Evolutionary conservation across 257 asterid species (phyloP), one percentile per base, ranked within the genome.

Genomic region (Dorcoceras hygrometricum): DNA sequence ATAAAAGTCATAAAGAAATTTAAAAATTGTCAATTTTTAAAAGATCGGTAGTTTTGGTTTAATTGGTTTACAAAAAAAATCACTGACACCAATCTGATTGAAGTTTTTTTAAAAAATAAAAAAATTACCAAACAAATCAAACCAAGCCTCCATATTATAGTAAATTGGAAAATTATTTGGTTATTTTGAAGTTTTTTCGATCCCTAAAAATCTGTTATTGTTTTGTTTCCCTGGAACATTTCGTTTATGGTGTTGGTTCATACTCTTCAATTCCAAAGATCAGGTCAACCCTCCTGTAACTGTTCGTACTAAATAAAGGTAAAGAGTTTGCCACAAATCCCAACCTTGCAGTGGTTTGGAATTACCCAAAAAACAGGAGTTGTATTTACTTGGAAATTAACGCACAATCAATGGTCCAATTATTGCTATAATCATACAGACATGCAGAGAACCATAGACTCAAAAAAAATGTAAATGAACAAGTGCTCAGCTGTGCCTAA

Each of bases 361-460:
- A 39, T 39, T 39, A 39, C 50, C n/a, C 50, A 39, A 39, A 34
- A 39, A 39, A 8, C n/a, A 29, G 18, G 5, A 39, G 11, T 39
- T 3, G 2, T 36, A 2, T 1, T 36, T 36, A 36, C 16, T 36
- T 36, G 8, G 6, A 14, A 8, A 16, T 36, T 3, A 2, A 36
- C 10, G 16, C 46, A 36, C 46, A 36, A 1, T 34, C 16, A 36
- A 36, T 8, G 46, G 14, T 3, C 16, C 46, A 36, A 8, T 36
- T 36, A 36, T 9, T 1, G 16, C 0, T 10, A 46, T 8, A 58
- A 18, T 48, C 22, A 67, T 53, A 62, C 27, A 57, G 6, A 65
- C 22, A 67, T 53, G 57, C 27, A 57, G 6, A 65, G 29, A 67
- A 11, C 48, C 60, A 61, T 23, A 28, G 61, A 62, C 62, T 58